phyloP scores from a whole-genome alignment of 2,329 filamentous ascomycete species.

The Madurella mycetomatis region DNA sequence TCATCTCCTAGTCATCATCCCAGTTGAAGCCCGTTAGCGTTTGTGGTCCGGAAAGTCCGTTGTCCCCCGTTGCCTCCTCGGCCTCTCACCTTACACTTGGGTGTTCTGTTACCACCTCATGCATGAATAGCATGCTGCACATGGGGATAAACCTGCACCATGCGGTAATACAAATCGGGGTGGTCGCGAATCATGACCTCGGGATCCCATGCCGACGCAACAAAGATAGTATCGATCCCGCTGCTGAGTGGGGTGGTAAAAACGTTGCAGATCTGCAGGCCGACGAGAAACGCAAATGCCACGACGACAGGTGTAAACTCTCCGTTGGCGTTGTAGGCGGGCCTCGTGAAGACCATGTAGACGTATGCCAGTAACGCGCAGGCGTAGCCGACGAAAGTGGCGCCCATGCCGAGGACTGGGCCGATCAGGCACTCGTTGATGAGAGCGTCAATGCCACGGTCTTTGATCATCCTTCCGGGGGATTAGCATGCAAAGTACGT shows the following conservation, averaged over 20 bases:
- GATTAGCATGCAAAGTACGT: constrained; percentile 7
- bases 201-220: constrained; percentile 66
- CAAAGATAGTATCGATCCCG: constrained; percentile 90
- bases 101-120: constrained; percentile 25
- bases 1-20: too few species aligned
- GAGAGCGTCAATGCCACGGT: constrained; percentile 84
- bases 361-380: constrained; percentile 79
- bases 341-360: constrained; percentile 80
- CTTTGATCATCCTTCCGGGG: constrained; percentile 66
- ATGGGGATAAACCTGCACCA: constrained; percentile 78
- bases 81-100: too few species aligned
- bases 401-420: constrained; percentile 70
- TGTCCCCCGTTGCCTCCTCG: too few species aligned
- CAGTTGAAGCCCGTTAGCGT: too few species aligned
- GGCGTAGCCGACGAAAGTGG: constrained; percentile 77
- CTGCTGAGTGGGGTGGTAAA: constrained; percentile 84
- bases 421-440: constrained; percentile 83
- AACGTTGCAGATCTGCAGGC: constrained; percentile 81
- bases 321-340: constrained; percentile 65
- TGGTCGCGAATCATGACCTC: constrained; percentile 76
- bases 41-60: too few species aligned
- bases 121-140: constrained; percentile 74
- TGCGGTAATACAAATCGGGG: constrained; percentile 71
- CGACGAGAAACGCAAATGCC: constrained; percentile 83
- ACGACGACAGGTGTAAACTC: constrained; percentile 73